Conservation (phyloP, 768 basidiomycete species). For the Rossbeevera mucosa region DNA sequence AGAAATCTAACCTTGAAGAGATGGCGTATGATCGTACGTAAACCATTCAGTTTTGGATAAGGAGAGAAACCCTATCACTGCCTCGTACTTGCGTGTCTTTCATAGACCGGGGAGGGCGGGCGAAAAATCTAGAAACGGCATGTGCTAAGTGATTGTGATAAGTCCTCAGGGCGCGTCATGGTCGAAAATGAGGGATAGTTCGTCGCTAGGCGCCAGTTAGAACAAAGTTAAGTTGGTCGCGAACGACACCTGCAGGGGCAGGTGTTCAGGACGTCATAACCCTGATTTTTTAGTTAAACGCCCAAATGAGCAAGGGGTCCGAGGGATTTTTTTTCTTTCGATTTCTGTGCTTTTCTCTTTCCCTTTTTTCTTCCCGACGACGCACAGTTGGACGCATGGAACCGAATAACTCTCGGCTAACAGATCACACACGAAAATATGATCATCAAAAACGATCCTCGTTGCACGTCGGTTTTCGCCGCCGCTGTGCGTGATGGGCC, state of each 20-base stretch:
- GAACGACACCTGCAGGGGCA: not conserved
- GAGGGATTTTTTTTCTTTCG: slow-evolving; percentile 2
- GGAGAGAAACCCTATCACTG: slow-evolving; percentile 12
- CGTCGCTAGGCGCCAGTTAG: not conserved
- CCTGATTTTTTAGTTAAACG: slow-evolving; percentile 17
- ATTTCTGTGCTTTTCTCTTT: not conserved
- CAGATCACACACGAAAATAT: not conserved
- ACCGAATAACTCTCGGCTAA: slow-evolving; percentile 12
- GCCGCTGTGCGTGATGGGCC: slow-evolving; percentile 13
- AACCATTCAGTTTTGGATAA: slow-evolving; percentile 13
- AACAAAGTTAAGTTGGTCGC: slow-evolving; percentile 26
- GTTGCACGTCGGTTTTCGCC: not conserved
- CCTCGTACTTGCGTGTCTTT: slow-evolving; percentile 15
- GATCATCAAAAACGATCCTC: slow-evolving; percentile 4
- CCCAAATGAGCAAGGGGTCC: slow-evolving; percentile 3
- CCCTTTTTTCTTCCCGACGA: not conserved
- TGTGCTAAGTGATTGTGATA: slow-evolving; percentile 12
- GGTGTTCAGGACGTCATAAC: slow-evolving; percentile 24
- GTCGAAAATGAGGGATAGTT: slow-evolving; percentile 7
- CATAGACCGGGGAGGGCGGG: slow-evolving; percentile 1
- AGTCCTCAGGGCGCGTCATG: slow-evolving; percentile 5
- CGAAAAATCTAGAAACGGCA: slow-evolving; percentile 14
- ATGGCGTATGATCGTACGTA: slow-evolving; percentile 20
- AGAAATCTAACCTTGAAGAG: slow-evolving; percentile 29
- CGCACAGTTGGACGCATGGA: not conserved